Evolutionary conservation across 1,284 basidiomycete genomes (phyloP), one percentile per base, ranked within the genome.

Genomic region (Veloboletus limbatus): DNA sequence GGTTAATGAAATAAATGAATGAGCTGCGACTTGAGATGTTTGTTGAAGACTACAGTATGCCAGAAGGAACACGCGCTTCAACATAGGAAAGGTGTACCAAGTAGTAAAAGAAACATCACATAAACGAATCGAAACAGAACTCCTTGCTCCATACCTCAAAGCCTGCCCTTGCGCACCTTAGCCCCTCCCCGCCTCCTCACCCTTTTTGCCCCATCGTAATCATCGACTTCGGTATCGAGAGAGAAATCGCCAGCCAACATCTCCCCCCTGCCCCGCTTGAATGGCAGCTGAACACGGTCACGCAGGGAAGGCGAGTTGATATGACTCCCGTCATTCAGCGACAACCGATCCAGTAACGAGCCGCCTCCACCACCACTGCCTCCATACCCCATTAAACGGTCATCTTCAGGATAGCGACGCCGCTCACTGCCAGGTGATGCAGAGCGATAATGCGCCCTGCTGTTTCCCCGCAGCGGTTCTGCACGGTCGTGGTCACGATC

Each of bases 231-330:
- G 6, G 10, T 11, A 1, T 54, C 52, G 8, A 64, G 43, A 3
- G 39, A 4, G 3, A 43, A 2, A 5, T 60, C 58, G 20, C 63
- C 59, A 5, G 31, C 33, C 42, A 62, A 39, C 65, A 69, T 63
- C 0, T 74, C 71, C 6, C 69, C 69, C 20, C 65, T 59, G 38
- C 70, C 68, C 41, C 73, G 61, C 53, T 73, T 72, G 21, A 55
- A 53, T 8, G 68, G 69, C 18, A 67, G 38, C 40, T 71, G 67
- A 18, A 75, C 72, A 14, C 73, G 60, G 3, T 74, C 72, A 10
- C 70, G 61, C 47, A 75, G 47, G 11, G 72, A 69, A 24, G 62
- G 39, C 7, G 60, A 54, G 35, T 59, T 33, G 40, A 51, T 42
- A 28, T 38, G 36, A 34, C 13, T 11, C 6, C 42, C 54, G 31